These are phyloP conservation scores for Debaryomycetaceae sp. DNA, from an alignment of 1,139 yeast species.

Conservation along the genomic window DNA sequence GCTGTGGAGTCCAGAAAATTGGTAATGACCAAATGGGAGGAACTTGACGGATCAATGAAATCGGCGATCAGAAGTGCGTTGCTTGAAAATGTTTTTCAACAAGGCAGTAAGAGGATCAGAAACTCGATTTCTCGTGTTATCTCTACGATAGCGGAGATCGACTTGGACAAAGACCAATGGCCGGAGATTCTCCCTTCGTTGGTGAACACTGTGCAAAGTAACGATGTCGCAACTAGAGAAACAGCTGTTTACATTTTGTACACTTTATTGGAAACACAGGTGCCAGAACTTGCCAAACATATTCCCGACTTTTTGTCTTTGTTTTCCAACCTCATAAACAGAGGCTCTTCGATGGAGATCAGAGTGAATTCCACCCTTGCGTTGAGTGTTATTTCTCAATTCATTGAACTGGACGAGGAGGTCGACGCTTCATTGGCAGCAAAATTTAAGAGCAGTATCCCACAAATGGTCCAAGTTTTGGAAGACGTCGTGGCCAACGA, in stretches of 20 bases:
- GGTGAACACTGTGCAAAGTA: conserved; percentile 64
- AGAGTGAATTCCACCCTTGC: conserved; percentile 84
- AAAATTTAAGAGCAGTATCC: conserved; percentile 66
- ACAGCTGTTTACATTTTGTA: conserved; percentile 78
- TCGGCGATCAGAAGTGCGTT: conserved; percentile 64
- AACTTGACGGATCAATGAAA: conserved; percentile 50
- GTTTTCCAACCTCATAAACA: conserved; percentile 65
- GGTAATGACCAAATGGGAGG: conserved; percentile 69
- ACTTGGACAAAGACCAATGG: conserved; percentile 69
- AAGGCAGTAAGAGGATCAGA: conserved; percentile 61
- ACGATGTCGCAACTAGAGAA: conserved; percentile 63
- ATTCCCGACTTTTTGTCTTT: conserved; percentile 66
- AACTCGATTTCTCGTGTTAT: conserved; percentile 89
- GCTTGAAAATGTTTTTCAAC: conserved; percentile 63
- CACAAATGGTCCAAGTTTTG: conserved; percentile 79
- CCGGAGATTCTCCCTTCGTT: conserved; percentile 70
- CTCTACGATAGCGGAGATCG: conserved; percentile 78
- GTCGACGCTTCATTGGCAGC: conserved; percentile 48
- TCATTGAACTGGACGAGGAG: conserved; percentile 54
- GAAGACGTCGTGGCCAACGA: conserved; percentile 68
- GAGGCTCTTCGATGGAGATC: conserved; percentile 64
- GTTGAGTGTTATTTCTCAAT: conserved; percentile 70
- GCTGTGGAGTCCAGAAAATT: conserved; percentile 94
- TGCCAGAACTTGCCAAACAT: conserved; percentile 59
- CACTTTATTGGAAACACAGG: conserved; percentile 74